phyloP scores from a whole-genome alignment of 129 eudicot genomes.

The Escallonia rubra region DNA sequence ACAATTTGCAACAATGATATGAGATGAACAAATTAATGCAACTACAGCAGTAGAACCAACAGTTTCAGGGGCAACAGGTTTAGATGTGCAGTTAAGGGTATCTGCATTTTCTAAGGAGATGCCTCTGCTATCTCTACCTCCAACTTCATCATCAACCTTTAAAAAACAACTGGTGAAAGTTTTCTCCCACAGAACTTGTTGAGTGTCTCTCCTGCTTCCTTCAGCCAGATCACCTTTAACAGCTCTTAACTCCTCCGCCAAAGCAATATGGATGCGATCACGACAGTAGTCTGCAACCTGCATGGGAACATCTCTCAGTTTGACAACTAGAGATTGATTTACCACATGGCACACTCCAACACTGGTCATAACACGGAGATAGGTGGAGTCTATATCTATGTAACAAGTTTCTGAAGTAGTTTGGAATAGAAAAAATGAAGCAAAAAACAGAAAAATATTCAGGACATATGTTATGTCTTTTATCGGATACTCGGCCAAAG shows the following conservation, averaged over 20 bases:
- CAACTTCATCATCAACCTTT: slow-evolving; percentile 73
- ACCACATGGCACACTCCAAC: background rate
- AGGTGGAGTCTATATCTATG: background rate
- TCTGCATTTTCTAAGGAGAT: slow-evolving; percentile 12
- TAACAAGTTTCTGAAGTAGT: too few relatives aligned
- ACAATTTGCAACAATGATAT: slow-evolving; percentile 76
- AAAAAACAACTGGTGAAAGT: slow-evolving; percentile 56
- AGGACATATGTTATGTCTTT: too few relatives aligned
- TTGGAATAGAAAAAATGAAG: too few relatives aligned
- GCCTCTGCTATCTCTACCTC: slow-evolving; percentile 37
- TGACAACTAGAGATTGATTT: background rate
- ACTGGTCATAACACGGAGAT: background rate
- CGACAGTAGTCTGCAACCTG: slow-evolving; percentile 84
- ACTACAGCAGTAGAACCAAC: slow-evolving; percentile 95
- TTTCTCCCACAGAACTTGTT: slow-evolving; percentile 61
- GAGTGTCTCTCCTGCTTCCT: slow-evolving; percentile 33
- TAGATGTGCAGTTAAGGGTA: slow-evolving; percentile 14
- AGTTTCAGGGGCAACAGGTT: slow-evolving; percentile 69
- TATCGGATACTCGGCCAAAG: too few relatives aligned
- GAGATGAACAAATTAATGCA: slow-evolving; percentile 71
- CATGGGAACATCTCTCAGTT: background rate
- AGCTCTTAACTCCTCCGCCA: slow-evolving; percentile 50
- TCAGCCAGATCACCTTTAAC: slow-evolving; percentile 32
- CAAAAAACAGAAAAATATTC: too few relatives aligned
- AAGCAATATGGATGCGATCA: slow-evolving; percentile 56